phyloP scores from a whole-genome alignment of 1,284 basidiomycete species.

The Heterobasidion irregulare region DNA sequence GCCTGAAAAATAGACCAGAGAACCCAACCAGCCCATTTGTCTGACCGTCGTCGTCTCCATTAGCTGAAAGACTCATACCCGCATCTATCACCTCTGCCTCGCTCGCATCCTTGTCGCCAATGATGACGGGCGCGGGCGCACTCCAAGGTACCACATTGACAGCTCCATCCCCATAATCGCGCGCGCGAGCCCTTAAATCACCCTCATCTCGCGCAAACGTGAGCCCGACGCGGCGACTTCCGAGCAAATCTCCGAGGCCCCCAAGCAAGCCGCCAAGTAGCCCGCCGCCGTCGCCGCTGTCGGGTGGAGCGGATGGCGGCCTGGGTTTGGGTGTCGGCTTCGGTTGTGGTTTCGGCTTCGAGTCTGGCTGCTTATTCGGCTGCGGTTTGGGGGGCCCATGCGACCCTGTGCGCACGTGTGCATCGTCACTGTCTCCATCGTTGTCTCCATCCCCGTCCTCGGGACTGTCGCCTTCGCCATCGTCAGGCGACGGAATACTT shows the following conservation, averaged over 20 bases:
- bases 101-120: too few species aligned
- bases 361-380: too few species aligned
- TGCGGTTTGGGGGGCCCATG: too few species aligned
- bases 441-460: not conserved
- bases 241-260: not conserved
- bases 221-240: not conserved
- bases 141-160: too few species aligned
- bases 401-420: too few species aligned
- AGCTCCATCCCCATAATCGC: not conserved
- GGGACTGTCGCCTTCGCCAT: not conserved
- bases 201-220: not conserved
- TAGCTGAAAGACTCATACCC: not conserved
- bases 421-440: not conserved
- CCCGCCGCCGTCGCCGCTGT: not conserved
- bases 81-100: too few species aligned
- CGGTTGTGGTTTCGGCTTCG: too few species aligned
- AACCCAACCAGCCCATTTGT: slow-evolving; percentile 31
- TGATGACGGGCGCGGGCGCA: too few species aligned
- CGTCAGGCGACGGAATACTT: slow-evolving; percentile 19
- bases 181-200: not conserved
- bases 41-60: not conserved
- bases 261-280: slow-evolving; percentile 1
- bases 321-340: not conserved
- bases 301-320: not conserved
- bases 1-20: slow-evolving; percentile 70